Evolutionary conservation across 2,329 filamentous ascomycete genomes (phyloP).

Genomic region (Myriosclerotinia scirpicola): DNA sequence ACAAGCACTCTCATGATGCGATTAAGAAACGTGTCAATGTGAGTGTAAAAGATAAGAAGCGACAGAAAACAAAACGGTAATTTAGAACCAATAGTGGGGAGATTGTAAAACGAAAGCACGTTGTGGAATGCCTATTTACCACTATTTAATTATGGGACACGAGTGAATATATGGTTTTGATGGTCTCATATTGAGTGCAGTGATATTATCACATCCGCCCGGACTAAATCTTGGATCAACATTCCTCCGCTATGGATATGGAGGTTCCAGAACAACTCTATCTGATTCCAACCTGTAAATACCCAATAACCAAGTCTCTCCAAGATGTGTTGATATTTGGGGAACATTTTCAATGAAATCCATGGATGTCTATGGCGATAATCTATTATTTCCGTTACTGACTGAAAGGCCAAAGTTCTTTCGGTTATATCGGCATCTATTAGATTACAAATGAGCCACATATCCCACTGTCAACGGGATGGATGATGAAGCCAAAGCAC

Average conservation of each 20-base stretch:
- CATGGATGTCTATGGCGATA: background rate
- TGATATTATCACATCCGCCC: background rate
- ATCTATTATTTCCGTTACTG: background rate
- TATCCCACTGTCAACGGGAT: background rate
- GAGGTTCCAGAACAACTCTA: background rate
- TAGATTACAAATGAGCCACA: background rate
- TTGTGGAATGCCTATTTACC: background rate
- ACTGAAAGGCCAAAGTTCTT: too few species aligned
- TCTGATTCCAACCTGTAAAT: background rate
- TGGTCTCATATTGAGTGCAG: background rate
- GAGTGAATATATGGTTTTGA: background rate
- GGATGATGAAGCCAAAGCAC: background rate
- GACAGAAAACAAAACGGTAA: slow-evolving; percentile 30
- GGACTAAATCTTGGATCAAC: background rate
- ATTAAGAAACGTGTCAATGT: slow-evolving; percentile 25
- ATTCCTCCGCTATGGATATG: background rate
- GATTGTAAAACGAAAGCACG: background rate
- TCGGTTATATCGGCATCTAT: slow-evolving; percentile 3
- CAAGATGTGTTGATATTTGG: background rate
- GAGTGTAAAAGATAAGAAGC: slow-evolving; percentile 31
- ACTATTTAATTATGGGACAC: background rate
- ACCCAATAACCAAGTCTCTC: background rate
- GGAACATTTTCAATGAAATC: background rate
- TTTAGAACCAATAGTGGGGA: background rate
- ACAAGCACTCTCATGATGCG: slow-evolving; percentile 25